Evolutionary conservation across 331 rosid species (phyloP).

Genomic region (Pyrus hybrid): DNA sequence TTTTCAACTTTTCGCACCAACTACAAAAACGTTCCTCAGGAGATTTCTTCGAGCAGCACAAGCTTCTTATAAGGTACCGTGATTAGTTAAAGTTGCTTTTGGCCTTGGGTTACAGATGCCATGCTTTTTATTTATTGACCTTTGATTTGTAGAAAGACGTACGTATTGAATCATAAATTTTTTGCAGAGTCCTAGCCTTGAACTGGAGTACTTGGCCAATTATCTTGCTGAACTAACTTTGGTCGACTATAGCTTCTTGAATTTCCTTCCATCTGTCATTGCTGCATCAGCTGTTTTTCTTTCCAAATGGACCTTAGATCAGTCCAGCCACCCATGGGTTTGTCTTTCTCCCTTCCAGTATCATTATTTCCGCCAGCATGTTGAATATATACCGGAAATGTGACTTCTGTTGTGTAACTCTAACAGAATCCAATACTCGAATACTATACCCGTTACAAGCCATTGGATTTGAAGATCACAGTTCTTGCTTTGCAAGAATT

Average conservation of each 20-base stretch:
- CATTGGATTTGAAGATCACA: conserved; percentile 61
- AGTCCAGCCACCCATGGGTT: conserved; percentile 88
- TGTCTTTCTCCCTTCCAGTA: conserved; percentile 15
- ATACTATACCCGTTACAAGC: conserved; percentile 59
- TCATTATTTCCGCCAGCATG: conserved; percentile 1
- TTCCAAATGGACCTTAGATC: conserved; percentile 85
- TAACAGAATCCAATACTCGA: conserved; percentile 81
- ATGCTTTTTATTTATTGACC: neutral
- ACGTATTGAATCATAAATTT: conserved; percentile 4
- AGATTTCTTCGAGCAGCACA: conserved; percentile 90
- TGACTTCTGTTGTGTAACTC: neutral
- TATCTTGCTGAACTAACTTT: conserved; percentile 75
- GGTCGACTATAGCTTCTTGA: conserved; percentile 64
- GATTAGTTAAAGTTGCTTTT: conserved; percentile 9
- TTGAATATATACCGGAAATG: neutral
- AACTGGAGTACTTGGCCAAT: conserved; percentile 81
- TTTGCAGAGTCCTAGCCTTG: conserved; percentile 63
- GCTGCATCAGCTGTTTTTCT: conserved; percentile 96
- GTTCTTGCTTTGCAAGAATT: conserved; percentile 74
- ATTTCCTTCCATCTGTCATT: conserved; percentile 61
- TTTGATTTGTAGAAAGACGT: neutral
- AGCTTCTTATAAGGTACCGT: conserved; percentile 65
- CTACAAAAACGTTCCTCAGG: conserved; percentile 82
- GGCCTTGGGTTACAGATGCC: conserved; percentile 10
- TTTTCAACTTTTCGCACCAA: conserved; percentile 78